Evolutionary conservation across 73 alveolate genomes (phyloP).

Genomic region (Tetrahymena elliotti): DNA sequence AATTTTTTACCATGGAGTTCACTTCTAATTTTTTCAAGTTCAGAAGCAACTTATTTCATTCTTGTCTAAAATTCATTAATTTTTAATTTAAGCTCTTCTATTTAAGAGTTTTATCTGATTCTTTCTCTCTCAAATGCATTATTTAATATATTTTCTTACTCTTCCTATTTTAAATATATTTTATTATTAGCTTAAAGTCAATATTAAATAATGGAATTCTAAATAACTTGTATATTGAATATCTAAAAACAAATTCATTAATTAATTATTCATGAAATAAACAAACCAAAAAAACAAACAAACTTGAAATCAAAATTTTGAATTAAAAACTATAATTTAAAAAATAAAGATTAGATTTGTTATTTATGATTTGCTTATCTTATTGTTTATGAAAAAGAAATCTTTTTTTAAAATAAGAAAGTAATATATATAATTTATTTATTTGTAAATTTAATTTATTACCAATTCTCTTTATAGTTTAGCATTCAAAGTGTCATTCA

Average conservation of each 20-base stretch:
- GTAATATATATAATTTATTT: not conserved
- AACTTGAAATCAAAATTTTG: not conserved
- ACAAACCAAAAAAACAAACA: not conserved
- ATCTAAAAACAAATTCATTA: too few species aligned
- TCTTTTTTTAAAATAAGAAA: not conserved
- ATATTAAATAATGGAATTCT: not conserved
- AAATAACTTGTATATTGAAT: not conserved
- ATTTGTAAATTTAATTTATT: not conserved
- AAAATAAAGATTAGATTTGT: too few species aligned
- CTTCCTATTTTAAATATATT: not conserved
- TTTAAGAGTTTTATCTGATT: not conserved
- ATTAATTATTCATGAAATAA: too few species aligned
- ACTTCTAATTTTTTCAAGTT: not conserved
- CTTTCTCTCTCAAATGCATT: not conserved
- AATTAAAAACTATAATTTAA: not conserved
- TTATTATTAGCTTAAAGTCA: not conserved
- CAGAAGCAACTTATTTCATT: not conserved
- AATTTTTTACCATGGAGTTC: not conserved
- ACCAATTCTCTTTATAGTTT: not conserved
- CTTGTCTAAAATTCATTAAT: not conserved
- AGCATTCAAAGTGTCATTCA: not conserved
- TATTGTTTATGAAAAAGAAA: not conserved
- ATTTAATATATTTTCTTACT: not conserved
- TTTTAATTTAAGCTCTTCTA: not conserved
- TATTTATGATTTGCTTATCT: too few species aligned